Conservation (phyloP, 352 stramenopile species). For the Pythium oligandrum region DNA sequence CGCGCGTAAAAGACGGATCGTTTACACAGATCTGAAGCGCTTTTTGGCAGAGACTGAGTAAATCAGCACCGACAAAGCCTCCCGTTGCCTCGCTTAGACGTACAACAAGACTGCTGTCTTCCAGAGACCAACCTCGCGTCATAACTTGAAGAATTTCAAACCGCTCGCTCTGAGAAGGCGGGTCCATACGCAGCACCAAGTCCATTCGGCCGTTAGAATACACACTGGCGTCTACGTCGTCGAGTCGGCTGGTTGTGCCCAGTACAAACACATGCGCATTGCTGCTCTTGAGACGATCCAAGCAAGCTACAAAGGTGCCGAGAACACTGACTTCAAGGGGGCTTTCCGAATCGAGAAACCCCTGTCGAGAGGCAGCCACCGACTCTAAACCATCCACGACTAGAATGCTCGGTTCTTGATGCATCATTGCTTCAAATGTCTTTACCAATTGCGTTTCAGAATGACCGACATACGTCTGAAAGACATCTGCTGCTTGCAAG, state of each 20-base stretch:
- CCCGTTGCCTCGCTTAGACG: conserved; percentile 93
- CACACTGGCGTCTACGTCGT: conserved; percentile 89
- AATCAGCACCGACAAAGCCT: conserved; percentile 90
- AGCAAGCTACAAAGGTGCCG: conserved; percentile 75
- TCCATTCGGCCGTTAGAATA: conserved; percentile 96
- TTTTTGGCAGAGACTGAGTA: conserved; percentile 75
- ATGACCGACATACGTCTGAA: conserved; percentile 92
- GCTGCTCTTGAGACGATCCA: conserved; percentile 66
- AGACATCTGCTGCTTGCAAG: conserved; percentile 89
- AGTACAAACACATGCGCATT: conserved; percentile 56
- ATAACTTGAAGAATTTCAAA: conserved; percentile 91
- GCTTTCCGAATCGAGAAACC: conserved; percentile 47
- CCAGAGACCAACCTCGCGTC: conserved; percentile 73
- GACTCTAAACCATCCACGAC: conserved; percentile 90
- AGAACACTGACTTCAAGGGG: conserved; percentile 75
- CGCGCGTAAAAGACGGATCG: conserved; percentile 12
- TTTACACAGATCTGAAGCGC: conserved; percentile 61
- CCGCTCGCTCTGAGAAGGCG: conserved; percentile 89
- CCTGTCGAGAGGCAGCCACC: conserved; percentile 61
- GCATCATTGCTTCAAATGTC: conserved; percentile 45
- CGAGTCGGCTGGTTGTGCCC: conserved; percentile 67
- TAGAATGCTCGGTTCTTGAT: conserved; percentile 59
- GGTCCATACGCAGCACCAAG: conserved; percentile 92
- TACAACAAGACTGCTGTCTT: conserved; percentile 67
- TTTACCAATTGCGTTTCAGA: conserved; percentile 69